Evolutionary conservation across 352 stramenopile genomes (phyloP).

Genomic region (Globisporangium irregulare): DNA sequence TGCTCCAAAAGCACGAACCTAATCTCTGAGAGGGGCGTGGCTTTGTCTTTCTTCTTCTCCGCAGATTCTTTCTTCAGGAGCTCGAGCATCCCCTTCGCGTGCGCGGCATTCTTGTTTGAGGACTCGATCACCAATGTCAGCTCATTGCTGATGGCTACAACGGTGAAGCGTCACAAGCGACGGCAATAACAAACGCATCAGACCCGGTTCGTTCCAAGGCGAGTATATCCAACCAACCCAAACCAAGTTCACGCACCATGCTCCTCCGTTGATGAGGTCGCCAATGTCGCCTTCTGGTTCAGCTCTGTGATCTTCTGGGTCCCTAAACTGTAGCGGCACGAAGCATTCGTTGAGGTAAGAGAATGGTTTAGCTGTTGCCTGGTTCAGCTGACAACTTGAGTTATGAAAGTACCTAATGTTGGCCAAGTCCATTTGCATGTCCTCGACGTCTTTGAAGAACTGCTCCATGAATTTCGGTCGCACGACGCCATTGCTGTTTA

Average conservation of each 20-base stretch:
- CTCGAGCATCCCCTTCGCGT: conserved; percentile 86
- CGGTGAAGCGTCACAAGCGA: too few relatives aligned
- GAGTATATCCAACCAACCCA: neutral
- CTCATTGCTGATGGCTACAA: conserved; percentile 84
- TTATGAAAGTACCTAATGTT: conserved; percentile 66
- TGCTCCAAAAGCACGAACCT: conserved; percentile 27
- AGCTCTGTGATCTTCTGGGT: conserved; percentile 91
- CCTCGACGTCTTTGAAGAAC: conserved; percentile 96
- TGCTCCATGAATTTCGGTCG: conserved; percentile 91
- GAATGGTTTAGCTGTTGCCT: neutral
- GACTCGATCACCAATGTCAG: conserved; percentile 89
- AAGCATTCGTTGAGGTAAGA: neutral
- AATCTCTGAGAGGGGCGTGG: conserved; percentile 66
- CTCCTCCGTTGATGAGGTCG: conserved; percentile 93
- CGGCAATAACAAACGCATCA: neutral
- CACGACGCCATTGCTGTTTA: conserved; percentile 38
- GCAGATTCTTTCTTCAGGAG: conserved; percentile 94
- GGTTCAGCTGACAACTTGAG: neutral
- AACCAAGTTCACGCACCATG: conserved; percentile 32
- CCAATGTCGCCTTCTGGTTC: conserved; percentile 92
- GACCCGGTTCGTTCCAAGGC: neutral
- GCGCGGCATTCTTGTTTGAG: conserved; percentile 91
- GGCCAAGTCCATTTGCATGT: conserved; percentile 92
- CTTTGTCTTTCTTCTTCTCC: conserved; percentile 91
- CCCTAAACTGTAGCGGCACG: conserved; percentile 44